Percentiles rank a stretch among this genome's conserved stretches.
These are phyloP conservation scores for Crithidia bombi DNA, from an alignment of 208 protist genomes.

Conservation along the genomic window DNA sequence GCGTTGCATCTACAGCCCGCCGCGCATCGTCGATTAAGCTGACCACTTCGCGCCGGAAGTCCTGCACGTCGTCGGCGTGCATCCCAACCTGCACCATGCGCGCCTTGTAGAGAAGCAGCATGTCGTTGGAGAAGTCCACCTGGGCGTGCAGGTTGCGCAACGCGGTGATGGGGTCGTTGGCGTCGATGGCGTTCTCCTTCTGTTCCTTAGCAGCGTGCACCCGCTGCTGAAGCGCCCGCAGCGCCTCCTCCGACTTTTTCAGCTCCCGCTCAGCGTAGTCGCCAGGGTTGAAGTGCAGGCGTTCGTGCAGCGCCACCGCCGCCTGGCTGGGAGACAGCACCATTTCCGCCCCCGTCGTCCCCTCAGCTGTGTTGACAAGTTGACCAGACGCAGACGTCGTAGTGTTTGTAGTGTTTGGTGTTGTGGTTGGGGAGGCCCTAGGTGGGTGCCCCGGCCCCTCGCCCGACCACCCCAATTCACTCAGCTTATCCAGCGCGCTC, in stretches of 20 bases:
- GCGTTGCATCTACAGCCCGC: constrained; percentile 41
- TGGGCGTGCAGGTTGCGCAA: constrained; percentile 70
- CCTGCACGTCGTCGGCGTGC: constrained; percentile 65
- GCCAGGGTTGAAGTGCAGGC: constrained; percentile 69
- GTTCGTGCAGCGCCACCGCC: constrained; percentile 75
- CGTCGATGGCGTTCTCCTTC: constrained; percentile 75
- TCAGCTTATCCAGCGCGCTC: constrained; percentile 48
- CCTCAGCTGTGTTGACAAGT: neutral
- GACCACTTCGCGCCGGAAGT: constrained; percentile 52
- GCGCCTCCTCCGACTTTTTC: constrained; percentile 59
- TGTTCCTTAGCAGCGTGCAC: constrained; percentile 51
- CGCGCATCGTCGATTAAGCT: constrained; percentile 61
- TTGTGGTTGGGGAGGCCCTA: neutral
- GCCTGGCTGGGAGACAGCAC: constrained; percentile 51
- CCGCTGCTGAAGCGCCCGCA: constrained; percentile 63
- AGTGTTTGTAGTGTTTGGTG: neutral
- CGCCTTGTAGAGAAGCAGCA: constrained; percentile 83
- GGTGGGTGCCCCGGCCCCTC: constrained; percentile 19
- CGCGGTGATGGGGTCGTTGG: constrained; percentile 52
- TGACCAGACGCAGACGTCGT: neutral
- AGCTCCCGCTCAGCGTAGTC: constrained; percentile 71
- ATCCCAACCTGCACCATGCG: constrained; percentile 68
- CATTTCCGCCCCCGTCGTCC: constrained; percentile 6
- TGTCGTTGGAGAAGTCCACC: constrained; percentile 85
- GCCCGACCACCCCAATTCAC: constrained; percentile 11